phyloP scores from a whole-genome alignment of 208 protist species.

The Porcisia hertigi region DNA sequence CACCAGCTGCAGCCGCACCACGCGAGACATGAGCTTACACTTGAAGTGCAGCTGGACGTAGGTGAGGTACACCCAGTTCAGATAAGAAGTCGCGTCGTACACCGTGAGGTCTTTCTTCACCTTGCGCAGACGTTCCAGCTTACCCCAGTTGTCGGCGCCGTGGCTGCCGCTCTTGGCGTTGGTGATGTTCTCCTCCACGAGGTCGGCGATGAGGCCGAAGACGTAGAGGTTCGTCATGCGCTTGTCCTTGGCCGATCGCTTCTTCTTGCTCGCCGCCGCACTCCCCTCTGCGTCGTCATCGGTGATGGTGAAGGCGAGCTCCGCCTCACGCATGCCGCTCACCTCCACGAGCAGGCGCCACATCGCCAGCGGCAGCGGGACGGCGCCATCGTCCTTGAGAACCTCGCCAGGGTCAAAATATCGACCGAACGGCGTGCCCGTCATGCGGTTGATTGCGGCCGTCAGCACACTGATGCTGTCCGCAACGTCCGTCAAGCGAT shows the following conservation, averaged over 20 bases:
- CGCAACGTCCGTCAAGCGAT: constrained; percentile 36
- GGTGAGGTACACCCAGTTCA: constrained; percentile 75
- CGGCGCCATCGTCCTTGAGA: constrained; percentile 25
- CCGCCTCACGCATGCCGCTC: constrained; percentile 70
- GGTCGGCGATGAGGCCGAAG: constrained; percentile 44
- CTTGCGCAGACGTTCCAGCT: constrained; percentile 61
- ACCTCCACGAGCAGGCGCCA: constrained; percentile 75
- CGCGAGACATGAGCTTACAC: constrained; percentile 67
- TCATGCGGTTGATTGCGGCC: constrained; percentile 41
- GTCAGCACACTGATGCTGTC: constrained; percentile 36
- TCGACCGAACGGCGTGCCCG: constrained; percentile 38
- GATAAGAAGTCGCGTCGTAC: constrained; percentile 59
- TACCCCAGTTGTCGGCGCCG: constrained; percentile 41
- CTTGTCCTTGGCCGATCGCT: constrained; percentile 36
- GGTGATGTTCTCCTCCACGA: constrained; percentile 45
- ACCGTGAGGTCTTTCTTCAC: constrained; percentile 46
- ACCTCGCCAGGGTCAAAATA: constrained; percentile 70
- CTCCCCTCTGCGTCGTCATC: constrained; percentile 23
- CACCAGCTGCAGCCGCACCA: constrained; percentile 73
- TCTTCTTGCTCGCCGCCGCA: constrained; percentile 14
- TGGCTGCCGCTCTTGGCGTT: constrained; percentile 25
- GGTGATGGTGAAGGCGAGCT: constrained; percentile 66
- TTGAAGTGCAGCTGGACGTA: constrained; percentile 82
- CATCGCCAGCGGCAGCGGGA: constrained; percentile 63
- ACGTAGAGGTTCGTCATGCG: constrained; percentile 28